Conservation (phyloP, 129 eudicot genomes). For the Flaveria sonorensis region DNA sequence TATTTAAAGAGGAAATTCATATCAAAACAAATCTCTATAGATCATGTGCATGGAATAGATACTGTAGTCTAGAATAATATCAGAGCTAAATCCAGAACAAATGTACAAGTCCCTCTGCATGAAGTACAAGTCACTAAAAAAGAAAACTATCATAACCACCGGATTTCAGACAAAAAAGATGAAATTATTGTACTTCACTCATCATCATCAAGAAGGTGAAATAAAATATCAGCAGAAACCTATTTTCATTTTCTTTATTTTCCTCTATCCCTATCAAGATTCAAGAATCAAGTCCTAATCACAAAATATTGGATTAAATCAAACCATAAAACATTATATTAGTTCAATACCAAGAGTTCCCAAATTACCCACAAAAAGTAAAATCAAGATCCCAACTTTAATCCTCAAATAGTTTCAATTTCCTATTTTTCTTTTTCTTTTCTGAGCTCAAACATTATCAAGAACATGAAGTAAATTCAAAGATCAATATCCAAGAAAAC, state of each 20-base stretch:
- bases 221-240: not conserved
- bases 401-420: not conserved
- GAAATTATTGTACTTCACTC: not conserved
- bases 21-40: not conserved
- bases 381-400: slow-evolving; percentile 22
- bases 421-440: not conserved
- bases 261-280: slow-evolving; percentile 13
- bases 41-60: slow-evolving; percentile 18
- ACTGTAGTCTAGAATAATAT: not conserved
- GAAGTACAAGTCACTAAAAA: slow-evolving; percentile 12
- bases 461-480: slow-evolving; percentile 15
- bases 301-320: slow-evolving; percentile 8
- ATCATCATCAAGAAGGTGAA: slow-evolving; percentile 30
- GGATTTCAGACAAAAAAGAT: not conserved
- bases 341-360: slow-evolving; percentile 16
- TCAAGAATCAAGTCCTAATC: slow-evolving; percentile 18
- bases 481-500: slow-evolving; percentile 13
- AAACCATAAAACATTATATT: slow-evolving; percentile 4
- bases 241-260: not conserved
- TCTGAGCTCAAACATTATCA: slow-evolving; percentile 24
- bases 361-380: slow-evolving; percentile 33
- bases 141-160: not conserved
- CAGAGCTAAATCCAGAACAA: not conserved
- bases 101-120: slow-evolving; percentile 20
- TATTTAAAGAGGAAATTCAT: not conserved